Evolutionary conservation across 2,329 filamentous ascomycete genomes (phyloP).

Genomic region (Clonostachys byssicola): DNA sequence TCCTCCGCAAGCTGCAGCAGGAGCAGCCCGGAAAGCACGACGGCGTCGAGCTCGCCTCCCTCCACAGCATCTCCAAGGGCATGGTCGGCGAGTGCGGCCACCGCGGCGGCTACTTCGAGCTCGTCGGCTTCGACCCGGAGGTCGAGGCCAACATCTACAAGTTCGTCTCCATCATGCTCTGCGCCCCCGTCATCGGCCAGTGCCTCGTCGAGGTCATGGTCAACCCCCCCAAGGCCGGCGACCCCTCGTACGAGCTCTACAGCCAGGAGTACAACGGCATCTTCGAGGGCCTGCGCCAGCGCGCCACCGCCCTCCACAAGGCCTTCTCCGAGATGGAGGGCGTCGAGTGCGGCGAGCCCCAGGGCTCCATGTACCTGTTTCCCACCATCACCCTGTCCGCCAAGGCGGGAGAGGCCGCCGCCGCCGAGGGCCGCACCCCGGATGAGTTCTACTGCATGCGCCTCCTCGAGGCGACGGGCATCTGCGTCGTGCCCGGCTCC

Average conservation of each 20-base stretch:
- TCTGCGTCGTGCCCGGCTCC: slow-evolving; percentile 88
- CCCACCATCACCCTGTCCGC: slow-evolving; percentile 79
- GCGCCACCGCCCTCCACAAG: slow-evolving; percentile 81
- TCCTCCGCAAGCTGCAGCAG: slow-evolving; percentile 76
- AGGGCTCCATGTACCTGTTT: slow-evolving; percentile 99
- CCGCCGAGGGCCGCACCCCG: slow-evolving; percentile 65
- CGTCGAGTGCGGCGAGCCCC: slow-evolving; percentile 82
- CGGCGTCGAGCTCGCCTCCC: slow-evolving; percentile 79
- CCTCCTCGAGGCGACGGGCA: slow-evolving; percentile 87
- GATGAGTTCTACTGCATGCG: slow-evolving; percentile 95
- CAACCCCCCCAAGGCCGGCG: slow-evolving; percentile 81
- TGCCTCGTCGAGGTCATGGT: slow-evolving; percentile 98
- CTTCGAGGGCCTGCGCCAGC: slow-evolving; percentile 70
- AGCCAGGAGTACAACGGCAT: slow-evolving; percentile 80
- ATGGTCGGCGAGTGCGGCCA: slow-evolving; percentile 99
- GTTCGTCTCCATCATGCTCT: slow-evolving; percentile 95
- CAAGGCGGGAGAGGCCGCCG: slow-evolving; percentile 74
- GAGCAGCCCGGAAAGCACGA: slow-evolving; percentile 72
- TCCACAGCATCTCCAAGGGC: slow-evolving; percentile 94
- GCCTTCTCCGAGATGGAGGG: slow-evolving; percentile 96
- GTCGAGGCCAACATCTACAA: slow-evolving; percentile 97
- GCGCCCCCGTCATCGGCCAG: slow-evolving; percentile 91
- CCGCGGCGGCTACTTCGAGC: slow-evolving; percentile 95
- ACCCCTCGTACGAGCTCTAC: slow-evolving; percentile 82
- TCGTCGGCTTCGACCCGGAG: slow-evolving; percentile 79